Evolutionary conservation across 2,329 filamentous ascomycete genomes (phyloP).

Genomic region (Aspergillus sclerotialis): DNA sequence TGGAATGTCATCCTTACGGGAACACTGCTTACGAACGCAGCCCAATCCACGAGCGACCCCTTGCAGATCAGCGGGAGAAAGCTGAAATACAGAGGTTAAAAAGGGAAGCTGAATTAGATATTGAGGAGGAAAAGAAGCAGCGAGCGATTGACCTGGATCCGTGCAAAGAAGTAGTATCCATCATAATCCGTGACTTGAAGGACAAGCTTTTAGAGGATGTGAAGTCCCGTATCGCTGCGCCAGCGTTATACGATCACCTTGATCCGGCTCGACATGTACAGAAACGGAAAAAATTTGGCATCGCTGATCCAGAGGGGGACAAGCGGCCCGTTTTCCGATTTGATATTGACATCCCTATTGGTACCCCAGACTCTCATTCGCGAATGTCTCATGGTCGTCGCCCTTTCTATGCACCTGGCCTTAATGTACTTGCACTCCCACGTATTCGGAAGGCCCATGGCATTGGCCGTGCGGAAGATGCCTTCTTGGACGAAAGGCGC

Average conservation of each 20-base stretch:
- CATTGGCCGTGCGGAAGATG: conserved; percentile 53
- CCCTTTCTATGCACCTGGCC: conserved; percentile 25
- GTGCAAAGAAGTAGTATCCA: conserved; percentile 72
- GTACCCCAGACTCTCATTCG: conserved; percentile 53
- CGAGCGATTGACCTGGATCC: conserved; percentile 85
- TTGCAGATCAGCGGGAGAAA: conserved; percentile 48
- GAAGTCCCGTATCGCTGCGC: conserved; percentile 76
- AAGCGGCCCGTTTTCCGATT: conserved; percentile 51
- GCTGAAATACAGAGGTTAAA: conserved; percentile 61
- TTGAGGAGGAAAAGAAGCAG: conserved; percentile 85
- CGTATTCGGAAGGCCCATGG: conserved; percentile 64
- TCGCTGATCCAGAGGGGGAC: conserved; percentile 60
- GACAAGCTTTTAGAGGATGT: conserved; percentile 86
- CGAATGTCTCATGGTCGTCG: conserved; percentile 34
- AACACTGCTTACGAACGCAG: conserved; percentile 55
- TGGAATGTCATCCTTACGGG: conserved; percentile 71
- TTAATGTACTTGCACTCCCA: conserved; percentile 61
- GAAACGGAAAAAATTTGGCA: conserved; percentile 73
- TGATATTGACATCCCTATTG: conserved; percentile 53
- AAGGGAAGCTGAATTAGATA: conserved; percentile 70
- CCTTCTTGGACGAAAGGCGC: conserved; percentile 63
- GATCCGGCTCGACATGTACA: conserved; percentile 72
- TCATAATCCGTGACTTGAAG: conserved; percentile 70
- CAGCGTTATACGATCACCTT: conserved; percentile 71
- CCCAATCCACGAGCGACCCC: conserved; percentile 37